Conservation (phyloP, 2,329 filamentous ascomycete genomes). For the Apiospora arundinis region DNA sequence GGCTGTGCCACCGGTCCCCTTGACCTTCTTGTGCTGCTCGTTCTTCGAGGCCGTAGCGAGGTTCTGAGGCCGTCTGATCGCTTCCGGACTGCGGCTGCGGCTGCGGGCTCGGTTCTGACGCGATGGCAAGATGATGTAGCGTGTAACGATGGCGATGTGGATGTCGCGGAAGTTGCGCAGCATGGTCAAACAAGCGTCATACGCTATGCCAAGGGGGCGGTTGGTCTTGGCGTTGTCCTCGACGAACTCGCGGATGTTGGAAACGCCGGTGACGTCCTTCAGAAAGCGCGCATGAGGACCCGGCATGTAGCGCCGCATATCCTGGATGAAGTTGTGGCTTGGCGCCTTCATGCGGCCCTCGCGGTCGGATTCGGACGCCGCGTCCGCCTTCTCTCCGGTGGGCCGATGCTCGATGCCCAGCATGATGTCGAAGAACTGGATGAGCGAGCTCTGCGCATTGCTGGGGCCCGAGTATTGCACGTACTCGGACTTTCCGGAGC, state of each 20-base stretch:
- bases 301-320: constrained; percentile 98
- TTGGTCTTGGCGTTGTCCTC: constrained; percentile 63
- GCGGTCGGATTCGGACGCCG: constrained; percentile 51
- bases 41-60: constrained; percentile 65
- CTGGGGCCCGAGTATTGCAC: constrained; percentile 91
- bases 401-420: constrained; percentile 90
- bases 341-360: constrained; percentile 52
- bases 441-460: constrained; percentile 95
- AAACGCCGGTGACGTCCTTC: constrained; percentile 75
- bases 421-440: constrained; percentile 96
- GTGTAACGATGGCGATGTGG: constrained; percentile 94
- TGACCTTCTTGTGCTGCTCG: constrained; percentile 63
- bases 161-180: constrained; percentile 79
- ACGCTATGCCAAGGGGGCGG: constrained; percentile 75
- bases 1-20: constrained; percentile 91
- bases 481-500: constrained; percentile 70
- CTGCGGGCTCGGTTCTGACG: constrained; percentile 73
- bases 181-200: constrained; percentile 85
- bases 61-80: constrained; percentile 50
- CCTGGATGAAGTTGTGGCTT: constrained; percentile 88
- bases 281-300: constrained; percentile 90
- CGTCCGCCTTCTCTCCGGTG: constrained; percentile 73
- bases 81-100: constrained; percentile 65
- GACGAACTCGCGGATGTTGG: constrained; percentile 89
- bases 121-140: constrained; percentile 92